Percentiles rank a stretch among this genome's conserved stretches.
Conservation (phyloP, 768 basidiomycete species). For the Hericium alpestre region DNA sequence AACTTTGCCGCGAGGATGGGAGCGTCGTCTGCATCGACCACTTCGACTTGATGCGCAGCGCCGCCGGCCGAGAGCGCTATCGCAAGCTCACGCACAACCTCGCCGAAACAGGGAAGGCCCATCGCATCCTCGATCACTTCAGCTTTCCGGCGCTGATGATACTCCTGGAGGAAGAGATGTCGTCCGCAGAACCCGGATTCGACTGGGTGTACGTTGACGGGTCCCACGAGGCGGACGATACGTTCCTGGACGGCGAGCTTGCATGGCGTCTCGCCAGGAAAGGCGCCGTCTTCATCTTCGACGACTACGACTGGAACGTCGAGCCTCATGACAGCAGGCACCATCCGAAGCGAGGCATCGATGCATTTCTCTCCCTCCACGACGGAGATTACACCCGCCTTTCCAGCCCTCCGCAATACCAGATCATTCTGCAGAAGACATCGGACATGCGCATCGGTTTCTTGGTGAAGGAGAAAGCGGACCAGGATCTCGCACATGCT, state of each 20-base stretch:
- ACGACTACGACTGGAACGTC: constrained; percentile 45
- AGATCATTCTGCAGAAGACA: constrained; percentile 43
- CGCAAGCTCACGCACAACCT: constrained; percentile 38
- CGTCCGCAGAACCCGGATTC: constrained; percentile 28
- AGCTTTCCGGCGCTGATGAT: constrained; percentile 41
- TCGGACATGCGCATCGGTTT: constrained; percentile 46
- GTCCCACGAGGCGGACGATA: constrained; percentile 50
- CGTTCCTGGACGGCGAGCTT: constrained; percentile 49
- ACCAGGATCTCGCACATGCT: constrained; percentile 8
- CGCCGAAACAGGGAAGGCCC: constrained; percentile 29
- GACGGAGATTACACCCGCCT: constrained; percentile 35
- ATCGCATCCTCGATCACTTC: constrained; percentile 39
- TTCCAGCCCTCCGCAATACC: constrained; percentile 31
- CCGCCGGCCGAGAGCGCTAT: constrained; percentile 36
- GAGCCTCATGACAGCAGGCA: constrained; percentile 37
- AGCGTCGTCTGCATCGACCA: constrained; percentile 48
- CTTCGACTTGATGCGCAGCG: constrained; percentile 41
- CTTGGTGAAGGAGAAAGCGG: constrained; percentile 18
- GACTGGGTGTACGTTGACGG: constrained; percentile 55
- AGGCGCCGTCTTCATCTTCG: constrained; percentile 43
- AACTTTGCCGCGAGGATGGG: constrained; percentile 33
- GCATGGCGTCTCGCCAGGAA: constrained; percentile 44
- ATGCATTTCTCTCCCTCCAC: constrained; percentile 43
- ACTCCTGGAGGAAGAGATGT: constrained; percentile 37
- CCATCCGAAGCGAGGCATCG: constrained; percentile 47